Evolutionary conservation across 257 asterid genomes (phyloP), one percentile per base, ranked within the genome.

Genomic region (Anisodus tanguticus): DNA sequence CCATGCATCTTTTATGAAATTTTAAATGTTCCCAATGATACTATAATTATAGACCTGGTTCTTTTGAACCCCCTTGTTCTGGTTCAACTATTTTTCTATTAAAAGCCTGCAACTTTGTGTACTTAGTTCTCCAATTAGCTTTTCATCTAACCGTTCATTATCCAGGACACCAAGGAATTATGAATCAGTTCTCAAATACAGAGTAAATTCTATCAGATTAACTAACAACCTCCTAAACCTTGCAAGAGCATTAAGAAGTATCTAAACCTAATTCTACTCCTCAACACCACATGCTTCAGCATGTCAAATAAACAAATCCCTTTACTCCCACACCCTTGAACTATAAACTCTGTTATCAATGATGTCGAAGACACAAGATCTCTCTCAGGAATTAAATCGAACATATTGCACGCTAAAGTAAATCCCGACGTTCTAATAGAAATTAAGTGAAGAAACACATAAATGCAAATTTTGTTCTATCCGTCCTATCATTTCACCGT

Each of bases 291-390:
- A 60, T 0, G 12, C 2, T 7, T n/a, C 1, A n/a, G 11, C 10
- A 60, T 60, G 7, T n/a, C 67, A 79, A 91, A 90, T 85, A 91
- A 86, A 55, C 83, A 89, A 85, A 84, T 81, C 84, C 92, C 88
- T 71, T 90, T 90, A 15, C 6, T 41, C 6, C 6, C 45, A 41
- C 79, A 84, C 59, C 94, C 94, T 91, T 83, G 85, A 60, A 95
- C 94, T 82, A 94, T 95, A 88, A 90, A 93, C 58, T 97, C 94
- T 2, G 93, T 85, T 83, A 93, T 90, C 88, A 94, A 85, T 79
- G 91, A 89, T 43, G 97, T 94, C 97, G 97, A 94, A 0, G 93
- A 82, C 45, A 92, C 94, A 77, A 91, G 94, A 55, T 92, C 92
- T 87, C 88, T 91, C 31, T 81, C n/a, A 4, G 90, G 90, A 92